These are phyloP conservation scores for Podospora bellae-mahoneyi DNA, from an alignment of 495 filamentous ascomycete genomes.

Conservation along the genomic window DNA sequence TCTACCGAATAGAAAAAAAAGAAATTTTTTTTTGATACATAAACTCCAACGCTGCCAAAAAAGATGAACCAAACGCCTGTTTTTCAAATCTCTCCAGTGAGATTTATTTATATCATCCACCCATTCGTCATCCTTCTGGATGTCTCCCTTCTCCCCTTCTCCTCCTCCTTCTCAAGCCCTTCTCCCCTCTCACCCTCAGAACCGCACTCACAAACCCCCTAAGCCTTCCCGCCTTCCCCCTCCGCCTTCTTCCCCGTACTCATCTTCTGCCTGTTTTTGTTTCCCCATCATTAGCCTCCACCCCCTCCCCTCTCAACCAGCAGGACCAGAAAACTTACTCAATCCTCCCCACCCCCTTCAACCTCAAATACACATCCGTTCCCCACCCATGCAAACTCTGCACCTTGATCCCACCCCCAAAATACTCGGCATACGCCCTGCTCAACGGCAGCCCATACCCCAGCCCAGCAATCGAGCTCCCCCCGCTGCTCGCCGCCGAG, in stretches of 20 bases:
- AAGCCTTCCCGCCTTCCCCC: neutral
- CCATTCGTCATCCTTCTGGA: too few species aligned
- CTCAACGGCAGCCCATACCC: conserved; percentile 92
- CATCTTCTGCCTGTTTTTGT: neutral
- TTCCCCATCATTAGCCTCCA: neutral
- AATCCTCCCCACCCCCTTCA: conserved; percentile 81
- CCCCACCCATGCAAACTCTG: conserved; percentile 97
- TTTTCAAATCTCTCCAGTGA: too few species aligned
- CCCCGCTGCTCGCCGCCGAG: conserved; percentile 60
- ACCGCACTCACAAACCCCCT: neutral
- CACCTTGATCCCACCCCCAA: conserved; percentile 90
- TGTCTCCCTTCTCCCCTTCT: too few species aligned
- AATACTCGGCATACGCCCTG: conserved; percentile 95
- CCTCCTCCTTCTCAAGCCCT: neutral
- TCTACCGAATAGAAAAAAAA: too few species aligned
- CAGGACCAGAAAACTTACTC: conserved; percentile 29
- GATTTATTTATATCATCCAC: too few species aligned
- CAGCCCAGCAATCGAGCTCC: conserved; percentile 80
- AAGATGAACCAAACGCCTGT: too few species aligned
- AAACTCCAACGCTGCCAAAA: too few species aligned
- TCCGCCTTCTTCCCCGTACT: neutral
- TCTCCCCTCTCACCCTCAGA: neutral
- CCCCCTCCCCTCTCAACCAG: neutral
- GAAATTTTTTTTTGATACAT: too few species aligned
- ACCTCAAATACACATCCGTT: conserved; percentile 56